Percentiles rank a stretch among this genome's conserved stretches.
These are phyloP conservation scores for Lichtheimia ramosa DNA, from an alignment of 371 early-diverging fungal species.

Conservation along the genomic window DNA sequence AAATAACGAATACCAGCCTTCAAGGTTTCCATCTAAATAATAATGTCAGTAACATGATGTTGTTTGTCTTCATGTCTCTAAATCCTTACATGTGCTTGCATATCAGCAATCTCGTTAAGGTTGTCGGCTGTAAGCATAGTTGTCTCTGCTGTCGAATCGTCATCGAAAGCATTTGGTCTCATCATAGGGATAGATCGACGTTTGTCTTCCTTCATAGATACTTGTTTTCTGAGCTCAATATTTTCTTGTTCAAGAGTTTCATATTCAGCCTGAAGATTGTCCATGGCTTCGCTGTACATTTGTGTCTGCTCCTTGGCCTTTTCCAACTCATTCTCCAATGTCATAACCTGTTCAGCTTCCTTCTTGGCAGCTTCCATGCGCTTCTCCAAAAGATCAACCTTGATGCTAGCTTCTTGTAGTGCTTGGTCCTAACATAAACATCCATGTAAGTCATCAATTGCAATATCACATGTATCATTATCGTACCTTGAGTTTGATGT, in stretches of 20 bases:
- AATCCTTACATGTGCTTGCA: constrained; percentile 18
- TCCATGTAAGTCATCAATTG: not conserved
- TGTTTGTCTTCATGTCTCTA: constrained; percentile 4
- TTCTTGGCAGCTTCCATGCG: constrained; percentile 70
- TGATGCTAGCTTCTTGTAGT: constrained; percentile 73
- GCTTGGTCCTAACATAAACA: constrained; percentile 59
- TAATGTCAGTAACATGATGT: not conserved
- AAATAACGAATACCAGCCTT: constrained; percentile 75
- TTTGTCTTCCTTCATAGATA: constrained; percentile 39
- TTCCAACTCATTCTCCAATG: constrained; percentile 62
- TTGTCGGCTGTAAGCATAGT: not conserved
- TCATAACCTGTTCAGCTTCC: constrained; percentile 65
- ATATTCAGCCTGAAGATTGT: constrained; percentile 72
- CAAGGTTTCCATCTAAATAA: constrained; percentile 57
- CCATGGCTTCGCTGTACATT: constrained; percentile 74
- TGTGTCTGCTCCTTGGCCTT: constrained; percentile 62
- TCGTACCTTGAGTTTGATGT: constrained; percentile 63
- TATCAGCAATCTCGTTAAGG: not conserved
- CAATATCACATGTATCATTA: not conserved
- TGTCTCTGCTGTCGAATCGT: not conserved
- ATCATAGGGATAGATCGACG: constrained; percentile 28
- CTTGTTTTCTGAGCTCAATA: constrained; percentile 53
- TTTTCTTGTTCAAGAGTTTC: constrained; percentile 71
- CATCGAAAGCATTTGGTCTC: constrained; percentile 18
- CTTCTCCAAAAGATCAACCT: constrained; percentile 78